These are phyloP conservation scores for Trifolium pratense DNA, from an alignment of 306 rosid species.

Conservation along the genomic window DNA sequence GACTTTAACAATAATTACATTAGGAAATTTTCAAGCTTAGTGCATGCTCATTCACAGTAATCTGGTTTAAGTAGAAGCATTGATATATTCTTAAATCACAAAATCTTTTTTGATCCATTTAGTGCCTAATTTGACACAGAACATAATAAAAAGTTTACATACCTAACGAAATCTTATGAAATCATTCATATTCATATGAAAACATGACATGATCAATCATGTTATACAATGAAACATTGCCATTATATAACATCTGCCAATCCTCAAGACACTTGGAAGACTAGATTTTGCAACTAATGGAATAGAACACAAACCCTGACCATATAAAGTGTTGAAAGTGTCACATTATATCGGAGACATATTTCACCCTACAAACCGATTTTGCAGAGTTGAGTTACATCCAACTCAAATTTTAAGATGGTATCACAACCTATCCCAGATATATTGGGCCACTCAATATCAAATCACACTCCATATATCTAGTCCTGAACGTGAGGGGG, in stretches of 20 bases:
- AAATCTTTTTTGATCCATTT: not conserved
- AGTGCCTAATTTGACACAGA: not conserved
- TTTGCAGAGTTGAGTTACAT: not conserved
- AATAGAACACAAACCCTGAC: not conserved
- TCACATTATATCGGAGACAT: not conserved
- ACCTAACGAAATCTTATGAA: not conserved
- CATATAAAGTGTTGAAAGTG: not conserved
- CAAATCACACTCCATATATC: not conserved
- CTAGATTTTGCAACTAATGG: not conserved
- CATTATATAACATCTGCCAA: not conserved
- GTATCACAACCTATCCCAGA: not conserved
- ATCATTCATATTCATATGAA: not conserved
- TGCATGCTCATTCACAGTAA: slow-evolving; percentile 11
- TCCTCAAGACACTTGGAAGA: not conserved
- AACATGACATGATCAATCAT: not conserved
- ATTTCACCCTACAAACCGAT: not conserved
- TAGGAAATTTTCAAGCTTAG: slow-evolving; percentile 3
- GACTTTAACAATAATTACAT: slow-evolving; percentile 12
- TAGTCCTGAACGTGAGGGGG: not conserved
- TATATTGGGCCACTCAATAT: not conserved
- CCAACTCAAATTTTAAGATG: not conserved
- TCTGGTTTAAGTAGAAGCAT: slow-evolving; percentile 11
- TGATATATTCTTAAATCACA: slow-evolving; percentile 3
- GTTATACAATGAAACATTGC: not conserved
- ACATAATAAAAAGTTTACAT: not conserved